Conservation (phyloP, 176 grass and related monocot genomes). For the Oryza glaberrima region DNA sequence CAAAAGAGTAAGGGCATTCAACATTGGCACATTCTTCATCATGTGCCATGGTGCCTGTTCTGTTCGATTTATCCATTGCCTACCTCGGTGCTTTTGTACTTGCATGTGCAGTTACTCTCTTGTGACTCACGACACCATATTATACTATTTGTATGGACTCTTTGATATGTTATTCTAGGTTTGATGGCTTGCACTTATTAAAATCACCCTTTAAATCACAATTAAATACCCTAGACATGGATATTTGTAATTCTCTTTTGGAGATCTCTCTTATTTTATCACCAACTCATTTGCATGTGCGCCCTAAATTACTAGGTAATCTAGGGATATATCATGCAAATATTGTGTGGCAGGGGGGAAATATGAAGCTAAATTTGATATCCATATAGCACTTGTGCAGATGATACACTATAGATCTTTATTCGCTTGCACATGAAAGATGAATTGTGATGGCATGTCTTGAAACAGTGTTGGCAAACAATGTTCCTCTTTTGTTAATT, state of each 20-base stretch:
- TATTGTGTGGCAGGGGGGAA: neutral
- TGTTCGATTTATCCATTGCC: neutral
- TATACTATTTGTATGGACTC: neutral
- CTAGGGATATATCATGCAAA: neutral
- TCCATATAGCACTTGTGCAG: neutral
- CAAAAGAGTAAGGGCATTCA: neutral
- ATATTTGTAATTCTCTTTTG: neutral
- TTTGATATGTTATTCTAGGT: neutral
- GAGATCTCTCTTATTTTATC: neutral
- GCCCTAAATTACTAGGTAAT: neutral
- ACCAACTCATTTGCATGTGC: neutral
- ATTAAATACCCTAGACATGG: neutral
- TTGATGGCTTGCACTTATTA: neutral
- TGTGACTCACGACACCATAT: neutral
- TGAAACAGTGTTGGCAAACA: neutral
- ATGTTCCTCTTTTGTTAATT: neutral
- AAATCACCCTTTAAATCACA: neutral
- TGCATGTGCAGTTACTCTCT: neutral
- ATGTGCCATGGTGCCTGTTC: neutral
- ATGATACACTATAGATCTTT: neutral
- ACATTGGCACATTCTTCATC: neutral
- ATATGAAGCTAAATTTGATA: neutral
- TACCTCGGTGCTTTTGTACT: neutral
- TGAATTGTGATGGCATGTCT: slow-evolving; percentile 18
- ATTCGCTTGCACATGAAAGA: slow-evolving; percentile 3